These are phyloP conservation scores for Yamadazyma takamatsuzukensis DNA, from an alignment of 805 yeast species.

Conservation along the genomic window DNA sequence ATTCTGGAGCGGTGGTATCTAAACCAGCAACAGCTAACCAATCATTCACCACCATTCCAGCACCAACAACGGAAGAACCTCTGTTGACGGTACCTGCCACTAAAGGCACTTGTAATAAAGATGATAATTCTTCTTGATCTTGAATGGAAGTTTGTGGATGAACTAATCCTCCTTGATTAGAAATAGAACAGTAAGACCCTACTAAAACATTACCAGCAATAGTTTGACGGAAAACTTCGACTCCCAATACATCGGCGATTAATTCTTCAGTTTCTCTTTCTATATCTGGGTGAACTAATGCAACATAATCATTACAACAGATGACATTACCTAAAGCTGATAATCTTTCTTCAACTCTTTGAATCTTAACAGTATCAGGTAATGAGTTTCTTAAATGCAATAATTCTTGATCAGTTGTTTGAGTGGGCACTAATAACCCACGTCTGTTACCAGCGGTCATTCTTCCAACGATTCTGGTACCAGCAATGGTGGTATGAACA, in stretches of 20 bases:
- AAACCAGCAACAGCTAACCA: slow-evolving; percentile 96
- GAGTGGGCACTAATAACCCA: slow-evolving; percentile 94
- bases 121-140: slow-evolving; percentile 96
- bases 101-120: slow-evolving; percentile 91
- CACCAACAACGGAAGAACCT: slow-evolving; percentile 97
- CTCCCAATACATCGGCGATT: slow-evolving; percentile 96
- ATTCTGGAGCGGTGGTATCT: slow-evolving; percentile 98
- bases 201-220: slow-evolving; percentile 97
- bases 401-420: slow-evolving; percentile 96
- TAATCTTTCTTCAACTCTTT: slow-evolving; percentile 95
- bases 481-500: slow-evolving; percentile 96
- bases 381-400: slow-evolving; percentile 95
- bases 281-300: slow-evolving; percentile 97
- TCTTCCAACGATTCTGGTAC: slow-evolving; percentile 96
- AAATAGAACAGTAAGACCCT: slow-evolving; percentile 91
- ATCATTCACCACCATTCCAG: slow-evolving; percentile 98
- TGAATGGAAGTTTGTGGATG: slow-evolving; percentile 97
- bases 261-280: slow-evolving; percentile 99
- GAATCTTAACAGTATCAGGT: slow-evolving; percentile 93
- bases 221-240: slow-evolving; percentile 98
- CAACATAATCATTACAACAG: slow-evolving; percentile 98
- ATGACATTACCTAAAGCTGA: slow-evolving; percentile 97
- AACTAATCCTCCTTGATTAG: slow-evolving; percentile 97
- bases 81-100: slow-evolving; percentile 99
- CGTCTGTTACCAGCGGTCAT: slow-evolving; percentile 98